Evolutionary conservation across 352 stramenopile genomes (phyloP).

Genomic region (Phytophthora vignae): DNA sequence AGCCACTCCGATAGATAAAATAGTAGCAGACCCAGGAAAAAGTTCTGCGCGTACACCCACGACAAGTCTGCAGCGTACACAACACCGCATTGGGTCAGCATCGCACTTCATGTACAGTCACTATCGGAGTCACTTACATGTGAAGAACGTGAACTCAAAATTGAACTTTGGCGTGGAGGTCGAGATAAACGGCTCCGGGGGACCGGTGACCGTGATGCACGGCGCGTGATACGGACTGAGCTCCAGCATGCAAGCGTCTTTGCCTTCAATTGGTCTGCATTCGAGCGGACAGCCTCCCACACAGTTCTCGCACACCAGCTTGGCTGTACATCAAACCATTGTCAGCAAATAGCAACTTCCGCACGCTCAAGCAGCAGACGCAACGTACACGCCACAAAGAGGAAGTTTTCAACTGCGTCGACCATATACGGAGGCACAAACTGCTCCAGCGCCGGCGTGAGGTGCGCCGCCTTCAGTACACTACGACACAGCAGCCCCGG

Average conservation of each 20-base stretch:
- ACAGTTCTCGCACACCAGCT: slow-evolving; percentile 76
- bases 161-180: slow-evolving; percentile 51
- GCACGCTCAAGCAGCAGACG: slow-evolving; percentile 4
- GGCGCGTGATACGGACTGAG: slow-evolving; percentile 84
- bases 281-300: slow-evolving; percentile 68
- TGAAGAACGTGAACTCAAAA: slow-evolving; percentile 73
- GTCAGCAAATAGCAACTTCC: neutral
- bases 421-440: slow-evolving; percentile 52
- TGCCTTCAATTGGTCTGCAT: slow-evolving; percentile 45
- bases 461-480: slow-evolving; percentile 52
- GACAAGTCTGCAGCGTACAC: slow-evolving; percentile 56
- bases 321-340: slow-evolving; percentile 40
- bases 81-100: slow-evolving; percentile 8
- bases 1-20: slow-evolving; percentile 77
- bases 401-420: slow-evolving; percentile 47
- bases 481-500: slow-evolving; percentile 64
- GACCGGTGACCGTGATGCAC: slow-evolving; percentile 72
- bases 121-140: slow-evolving; percentile 49
- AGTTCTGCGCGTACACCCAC: slow-evolving; percentile 78
- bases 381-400: slow-evolving; percentile 57
- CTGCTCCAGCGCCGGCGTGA: slow-evolving; percentile 48
- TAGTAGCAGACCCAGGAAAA: slow-evolving; percentile 69
- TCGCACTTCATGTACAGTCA: neutral
- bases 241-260: slow-evolving; percentile 57
- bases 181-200: slow-evolving; percentile 64